Percentiles rank a stretch among this genome's conserved stretches.
phyloP scores from a whole-genome alignment of 2,329 filamentous ascomycete species.

The Xylariaceae sp. region DNA sequence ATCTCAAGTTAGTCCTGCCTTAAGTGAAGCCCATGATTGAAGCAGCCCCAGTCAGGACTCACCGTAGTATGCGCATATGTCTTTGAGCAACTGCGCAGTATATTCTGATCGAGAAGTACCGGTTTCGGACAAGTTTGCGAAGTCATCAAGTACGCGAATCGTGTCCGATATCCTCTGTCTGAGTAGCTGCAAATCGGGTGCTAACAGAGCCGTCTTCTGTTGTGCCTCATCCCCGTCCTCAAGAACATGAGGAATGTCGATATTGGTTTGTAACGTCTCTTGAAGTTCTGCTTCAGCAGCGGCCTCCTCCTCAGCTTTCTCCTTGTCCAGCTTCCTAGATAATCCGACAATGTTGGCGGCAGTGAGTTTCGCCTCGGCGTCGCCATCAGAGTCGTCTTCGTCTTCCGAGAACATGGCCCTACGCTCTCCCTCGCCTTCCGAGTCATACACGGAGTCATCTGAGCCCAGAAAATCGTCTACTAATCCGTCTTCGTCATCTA shows the following conservation, averaged over 20 bases:
- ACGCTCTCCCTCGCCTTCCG: conserved; percentile 57
- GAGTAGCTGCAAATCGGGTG: conserved; percentile 85
- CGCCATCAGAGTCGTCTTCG: conserved; percentile 67
- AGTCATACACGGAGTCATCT: conserved; percentile 65
- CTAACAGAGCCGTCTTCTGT: conserved; percentile 62
- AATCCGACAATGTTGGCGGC: conserved; percentile 95
- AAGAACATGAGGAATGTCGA: conserved; percentile 68
- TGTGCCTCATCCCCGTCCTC: conserved; percentile 56
- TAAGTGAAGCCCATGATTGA: neutral
- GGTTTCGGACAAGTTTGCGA: conserved; percentile 74
- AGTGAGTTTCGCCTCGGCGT: conserved; percentile 84
- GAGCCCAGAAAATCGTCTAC: conserved; percentile 59
- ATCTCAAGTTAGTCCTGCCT: neutral
- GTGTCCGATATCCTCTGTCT: conserved; percentile 88
- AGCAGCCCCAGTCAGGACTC: neutral
- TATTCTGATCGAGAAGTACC: conserved; percentile 85
- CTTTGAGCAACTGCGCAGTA: conserved; percentile 77
- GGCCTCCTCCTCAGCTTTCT: conserved; percentile 72
- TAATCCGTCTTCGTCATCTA: conserved; percentile 37
- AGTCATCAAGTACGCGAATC: conserved; percentile 84
- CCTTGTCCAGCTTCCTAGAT: conserved; percentile 75
- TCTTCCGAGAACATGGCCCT: conserved; percentile 90
- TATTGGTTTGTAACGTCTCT: conserved; percentile 89
- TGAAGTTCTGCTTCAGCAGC: conserved; percentile 82
- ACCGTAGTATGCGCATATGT: conserved; percentile 94